These are phyloP conservation scores for Ophiostoma quercus DNA, from an alignment of 2,329 filamentous ascomycete species.

Conservation along the genomic window DNA sequence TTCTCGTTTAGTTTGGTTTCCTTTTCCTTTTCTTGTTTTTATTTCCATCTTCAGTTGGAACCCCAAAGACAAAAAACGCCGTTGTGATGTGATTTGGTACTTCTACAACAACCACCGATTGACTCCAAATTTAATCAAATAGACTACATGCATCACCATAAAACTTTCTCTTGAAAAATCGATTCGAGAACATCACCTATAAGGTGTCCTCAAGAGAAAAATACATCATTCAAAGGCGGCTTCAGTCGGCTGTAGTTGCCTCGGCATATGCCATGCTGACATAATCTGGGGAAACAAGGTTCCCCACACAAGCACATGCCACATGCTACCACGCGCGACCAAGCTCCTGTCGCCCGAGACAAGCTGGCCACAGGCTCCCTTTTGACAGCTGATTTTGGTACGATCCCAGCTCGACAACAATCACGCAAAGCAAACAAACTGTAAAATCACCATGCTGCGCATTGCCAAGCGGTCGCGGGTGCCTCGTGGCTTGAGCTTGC, in stretches of 20 bases:
- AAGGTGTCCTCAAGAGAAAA: too few species aligned
- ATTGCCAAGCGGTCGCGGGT: not conserved
- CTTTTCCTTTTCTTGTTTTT: too few species aligned
- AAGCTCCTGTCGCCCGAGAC: not conserved
- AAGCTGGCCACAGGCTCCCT: not conserved
- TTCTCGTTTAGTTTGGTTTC: too few species aligned
- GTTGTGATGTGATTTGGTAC: too few species aligned
- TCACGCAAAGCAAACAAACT: not conserved
- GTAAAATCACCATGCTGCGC: not conserved
- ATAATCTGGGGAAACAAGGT: constrained; percentile 4
- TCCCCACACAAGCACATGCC: not conserved
- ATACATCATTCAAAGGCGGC: not conserved
- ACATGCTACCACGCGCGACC: not conserved
- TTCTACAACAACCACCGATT: too few species aligned
- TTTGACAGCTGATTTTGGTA: not conserved
- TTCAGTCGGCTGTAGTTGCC: not conserved
- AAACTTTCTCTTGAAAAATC: too few species aligned
- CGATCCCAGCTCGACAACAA: not conserved
- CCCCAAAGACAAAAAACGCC: too few species aligned
- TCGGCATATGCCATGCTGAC: not conserved
- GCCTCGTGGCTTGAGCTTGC: not conserved
- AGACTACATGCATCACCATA: too few species aligned
- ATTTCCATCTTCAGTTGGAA: too few species aligned
- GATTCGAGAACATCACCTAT: too few species aligned
- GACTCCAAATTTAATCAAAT: too few species aligned